Evolutionary conservation across 2,329 filamentous ascomycete genomes (phyloP).

Genomic region (Didymella keratinophila): DNA sequence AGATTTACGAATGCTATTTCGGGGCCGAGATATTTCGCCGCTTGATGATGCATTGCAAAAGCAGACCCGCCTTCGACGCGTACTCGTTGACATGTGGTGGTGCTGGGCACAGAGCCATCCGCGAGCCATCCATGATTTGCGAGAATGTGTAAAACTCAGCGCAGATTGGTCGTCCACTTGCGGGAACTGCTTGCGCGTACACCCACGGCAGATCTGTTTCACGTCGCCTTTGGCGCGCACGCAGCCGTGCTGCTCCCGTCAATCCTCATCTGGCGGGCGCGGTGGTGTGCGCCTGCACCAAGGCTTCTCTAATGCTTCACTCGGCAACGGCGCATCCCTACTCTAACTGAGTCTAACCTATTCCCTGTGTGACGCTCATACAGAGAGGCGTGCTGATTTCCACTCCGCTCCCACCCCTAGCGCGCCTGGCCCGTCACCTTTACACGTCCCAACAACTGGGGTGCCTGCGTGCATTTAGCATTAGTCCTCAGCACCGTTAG

Average conservation of each 20-base stretch:
- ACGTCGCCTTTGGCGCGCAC: slow-evolving; percentile 26
- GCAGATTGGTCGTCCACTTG: slow-evolving; percentile 17
- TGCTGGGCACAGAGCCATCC: slow-evolving; percentile 9
- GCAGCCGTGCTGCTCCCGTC: slow-evolving; percentile 29
- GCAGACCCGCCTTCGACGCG: slow-evolving; percentile 16
- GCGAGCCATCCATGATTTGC: slow-evolving; percentile 3
- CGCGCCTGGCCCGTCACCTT: slow-evolving; percentile 39
- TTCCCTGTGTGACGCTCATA: slow-evolving; percentile 30
- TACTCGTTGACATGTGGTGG: slow-evolving; percentile 12
- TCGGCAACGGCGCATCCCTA: slow-evolving; percentile 24
- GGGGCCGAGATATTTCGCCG: slow-evolving; percentile 19
- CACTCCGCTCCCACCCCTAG: slow-evolving; percentile 44
- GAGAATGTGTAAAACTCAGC: slow-evolving; percentile 13
- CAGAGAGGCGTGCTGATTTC: slow-evolving; percentile 29
- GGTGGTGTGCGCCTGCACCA: background rate
- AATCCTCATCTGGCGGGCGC: slow-evolving; percentile 26
- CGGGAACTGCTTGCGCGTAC: slow-evolving; percentile 44
- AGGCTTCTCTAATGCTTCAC: slow-evolving; percentile 21
- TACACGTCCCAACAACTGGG: slow-evolving; percentile 33
- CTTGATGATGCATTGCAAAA: slow-evolving; percentile 11
- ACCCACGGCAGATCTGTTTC: slow-evolving; percentile 46
- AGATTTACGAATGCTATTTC: slow-evolving; percentile 11
- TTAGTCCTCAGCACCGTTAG: slow-evolving; percentile 1
- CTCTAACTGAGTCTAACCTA: slow-evolving; percentile 11
- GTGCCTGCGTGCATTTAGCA: slow-evolving; percentile 5